These are phyloP conservation scores for Nakataea oryzae DNA, from an alignment of 2,329 filamentous ascomycete genomes.

Conservation along the genomic window DNA sequence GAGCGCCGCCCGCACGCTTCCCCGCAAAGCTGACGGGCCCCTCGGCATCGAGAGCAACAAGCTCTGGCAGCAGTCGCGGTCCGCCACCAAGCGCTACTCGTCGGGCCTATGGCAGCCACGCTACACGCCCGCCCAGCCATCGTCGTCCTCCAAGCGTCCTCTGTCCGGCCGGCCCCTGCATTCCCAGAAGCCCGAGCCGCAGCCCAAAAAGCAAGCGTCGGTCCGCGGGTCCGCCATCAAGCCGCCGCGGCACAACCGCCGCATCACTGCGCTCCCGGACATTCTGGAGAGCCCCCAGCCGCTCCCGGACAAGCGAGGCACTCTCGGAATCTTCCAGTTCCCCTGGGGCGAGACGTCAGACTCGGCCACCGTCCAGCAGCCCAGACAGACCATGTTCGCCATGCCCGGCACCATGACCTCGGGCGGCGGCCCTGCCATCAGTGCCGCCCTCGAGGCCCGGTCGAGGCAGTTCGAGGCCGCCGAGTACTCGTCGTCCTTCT, in stretches of 20 bases:
- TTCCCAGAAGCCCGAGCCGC: background rate
- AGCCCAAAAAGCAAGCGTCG: slow-evolving; percentile 4
- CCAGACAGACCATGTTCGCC: slow-evolving; percentile 22
- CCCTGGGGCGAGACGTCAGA: slow-evolving; percentile 56
- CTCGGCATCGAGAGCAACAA: slow-evolving; percentile 24
- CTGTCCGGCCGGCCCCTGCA: slow-evolving; percentile 1
- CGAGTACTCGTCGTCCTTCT: slow-evolving; percentile 41
- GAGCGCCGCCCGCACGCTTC: slow-evolving; percentile 19
- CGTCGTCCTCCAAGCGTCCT: background rate
- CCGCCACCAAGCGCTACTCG: slow-evolving; percentile 6
- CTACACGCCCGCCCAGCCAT: slow-evolving; percentile 13
- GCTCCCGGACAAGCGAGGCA: slow-evolving; percentile 45
- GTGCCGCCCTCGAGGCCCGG: slow-evolving; percentile 19
- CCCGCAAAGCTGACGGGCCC: slow-evolving; percentile 20
- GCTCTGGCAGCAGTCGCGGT: slow-evolving; percentile 27
- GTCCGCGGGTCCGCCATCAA: slow-evolving; percentile 37
- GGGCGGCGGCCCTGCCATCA: slow-evolving; percentile 23
- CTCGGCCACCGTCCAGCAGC: slow-evolving; percentile 30
- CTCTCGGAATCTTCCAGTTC: slow-evolving; percentile 55
- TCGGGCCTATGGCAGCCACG: slow-evolving; percentile 20
- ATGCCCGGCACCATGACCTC: slow-evolving; percentile 43
- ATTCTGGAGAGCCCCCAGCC: slow-evolving; percentile 53
- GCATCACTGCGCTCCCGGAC: slow-evolving; percentile 50
- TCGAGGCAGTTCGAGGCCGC: slow-evolving; percentile 24
- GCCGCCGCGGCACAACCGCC: slow-evolving; percentile 43